Conservation (phyloP, 2,329 filamentous ascomycete species). For the Didymella keratinophila region DNA sequence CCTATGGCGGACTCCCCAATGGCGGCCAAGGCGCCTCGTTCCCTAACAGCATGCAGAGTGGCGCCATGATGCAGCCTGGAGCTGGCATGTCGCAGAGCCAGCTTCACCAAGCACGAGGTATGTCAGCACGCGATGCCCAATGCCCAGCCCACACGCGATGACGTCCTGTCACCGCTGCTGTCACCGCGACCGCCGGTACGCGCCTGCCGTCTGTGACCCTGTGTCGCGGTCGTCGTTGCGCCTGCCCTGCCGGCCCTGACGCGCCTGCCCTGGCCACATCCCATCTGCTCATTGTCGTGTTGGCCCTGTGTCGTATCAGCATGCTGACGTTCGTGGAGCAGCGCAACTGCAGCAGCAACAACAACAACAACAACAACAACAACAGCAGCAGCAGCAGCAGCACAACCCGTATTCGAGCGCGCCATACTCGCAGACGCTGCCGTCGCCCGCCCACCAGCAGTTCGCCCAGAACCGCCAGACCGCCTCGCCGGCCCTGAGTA, state of each 20-base stretch:
- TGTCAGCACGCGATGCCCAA: slow-evolving; percentile 27
- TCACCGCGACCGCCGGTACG: slow-evolving; percentile 21
- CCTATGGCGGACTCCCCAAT: slow-evolving; percentile 41
- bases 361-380: too few species aligned
- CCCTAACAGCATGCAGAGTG: slow-evolving; percentile 35
- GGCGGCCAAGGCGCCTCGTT: slow-evolving; percentile 46
- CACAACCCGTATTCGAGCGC: slow-evolving; percentile 51
- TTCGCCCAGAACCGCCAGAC: slow-evolving; percentile 50
- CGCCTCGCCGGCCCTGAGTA: slow-evolving; percentile 43
- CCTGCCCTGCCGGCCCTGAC: slow-evolving; percentile 6
- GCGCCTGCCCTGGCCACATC: not conserved
- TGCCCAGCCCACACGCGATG: slow-evolving; percentile 24
- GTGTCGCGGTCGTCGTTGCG: slow-evolving; percentile 15
- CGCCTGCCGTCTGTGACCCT: slow-evolving; percentile 27
- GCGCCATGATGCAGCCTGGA: slow-evolving; percentile 49
- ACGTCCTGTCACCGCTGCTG: slow-evolving; percentile 26
- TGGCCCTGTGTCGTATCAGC: slow-evolving; percentile 1
- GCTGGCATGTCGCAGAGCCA: slow-evolving; percentile 44
- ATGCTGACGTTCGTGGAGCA: slow-evolving; percentile 30
- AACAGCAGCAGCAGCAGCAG: slow-evolving; percentile 44
- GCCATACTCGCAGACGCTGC: slow-evolving; percentile 50
- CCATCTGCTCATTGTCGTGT: not conserved
- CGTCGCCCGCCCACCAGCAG: slow-evolving; percentile 48
- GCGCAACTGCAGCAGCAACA: slow-evolving; percentile 45
- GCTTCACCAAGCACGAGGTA: slow-evolving; percentile 51